Evolutionary conservation across 139 green algal species (phyloP), one percentile per base, ranked within the genome.

Genomic region (Edaphochlamys debaryana): DNA sequence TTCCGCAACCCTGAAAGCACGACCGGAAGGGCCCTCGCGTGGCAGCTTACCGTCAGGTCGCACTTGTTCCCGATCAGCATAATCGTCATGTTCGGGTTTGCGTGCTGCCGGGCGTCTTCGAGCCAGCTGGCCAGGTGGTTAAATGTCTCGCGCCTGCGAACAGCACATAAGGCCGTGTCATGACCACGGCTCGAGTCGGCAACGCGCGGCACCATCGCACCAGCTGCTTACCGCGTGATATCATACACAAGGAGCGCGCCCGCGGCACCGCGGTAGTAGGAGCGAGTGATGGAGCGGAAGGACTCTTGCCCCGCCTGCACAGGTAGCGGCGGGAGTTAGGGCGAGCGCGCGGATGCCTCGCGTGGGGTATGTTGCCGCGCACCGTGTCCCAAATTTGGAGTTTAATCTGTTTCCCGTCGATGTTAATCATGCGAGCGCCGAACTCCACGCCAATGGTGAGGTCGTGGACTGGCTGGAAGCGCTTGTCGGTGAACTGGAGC

Each of bases 51-150:
- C 56, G 89, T 92, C 20, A 99, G 89, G 91, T 99, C 98, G 25
- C 89, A 93, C 91, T 99, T 99, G 93, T 99, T 99, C 62, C 98
- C 98, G 52, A 99, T 99, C 34, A 99, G 92, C 98, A 99, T 99
- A 88, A 99, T 99, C 64, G 97, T 99, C 98, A 99, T 99, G 92
- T 98, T 98, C 42, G 96, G 94, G 92, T 99, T 99, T 32, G 98
- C 98, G 84, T 99, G 98, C 91, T 99, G 97, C 58, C 97, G 89
- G 15, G 98, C 98, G 85, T 99, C 98, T 79, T 99, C 98, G 63
- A 99, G 91, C 98, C 98, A 99, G 84, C 90, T 97, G 4, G 97
- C 94, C 45, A 99, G 87, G 82, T 99, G 96, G 84, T 99, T 97
- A 90, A 99, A 99, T 9, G 97, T 99, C 76, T 99, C 98, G 27